Percentiles rank a stretch among this genome's conserved stretches.
Conservation (phyloP, 2,329 filamentous ascomycete genomes). For the Domatiomyces globalis region DNA sequence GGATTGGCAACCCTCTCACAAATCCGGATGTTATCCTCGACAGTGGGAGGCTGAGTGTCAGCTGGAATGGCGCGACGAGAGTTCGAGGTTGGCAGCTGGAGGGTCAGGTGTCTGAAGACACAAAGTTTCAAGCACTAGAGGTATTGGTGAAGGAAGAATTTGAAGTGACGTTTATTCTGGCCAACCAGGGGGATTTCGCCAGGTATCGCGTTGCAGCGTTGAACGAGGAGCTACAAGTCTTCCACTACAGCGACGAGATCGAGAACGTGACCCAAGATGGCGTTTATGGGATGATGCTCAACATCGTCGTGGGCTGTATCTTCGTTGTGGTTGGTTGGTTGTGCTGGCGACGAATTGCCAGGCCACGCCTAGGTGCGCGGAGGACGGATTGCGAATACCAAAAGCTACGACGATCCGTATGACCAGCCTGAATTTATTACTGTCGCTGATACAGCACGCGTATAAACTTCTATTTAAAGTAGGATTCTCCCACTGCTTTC, state of each 20-base stretch:
- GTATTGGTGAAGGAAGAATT: conserved; percentile 10
- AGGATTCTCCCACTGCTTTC: no score
- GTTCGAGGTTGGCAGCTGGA: conserved; percentile 15
- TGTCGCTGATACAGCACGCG: no score
- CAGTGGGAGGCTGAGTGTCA: conserved; percentile 24
- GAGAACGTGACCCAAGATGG: background rate
- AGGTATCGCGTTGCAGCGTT: conserved; percentile 10
- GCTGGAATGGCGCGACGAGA: conserved; percentile 36
- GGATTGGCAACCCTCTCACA: conserved; percentile 37
- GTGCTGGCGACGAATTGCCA: background rate
- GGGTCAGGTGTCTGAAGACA: conserved; percentile 5
- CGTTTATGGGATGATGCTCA: background rate
- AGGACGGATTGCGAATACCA: background rate
- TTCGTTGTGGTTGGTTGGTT: background rate
- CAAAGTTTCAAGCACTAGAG: conserved; percentile 7
- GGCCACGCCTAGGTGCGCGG: background rate
- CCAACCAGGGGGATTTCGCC: conserved; percentile 2
- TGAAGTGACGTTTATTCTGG: conserved; percentile 10
- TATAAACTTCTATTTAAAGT: no score
- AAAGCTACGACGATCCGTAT: background rate
- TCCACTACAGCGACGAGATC: conserved; percentile 5
- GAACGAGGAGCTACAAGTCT: conserved; percentile 4
- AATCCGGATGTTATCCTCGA: conserved; percentile 18
- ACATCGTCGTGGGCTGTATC: background rate
- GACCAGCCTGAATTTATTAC: background rate